A percentile compares a stretch with the other conserved stretches of the same genome.
Evolutionary conservation across 2,329 filamentous ascomycete species (phyloP).

Genomic region (Aspergillus persii): DNA sequence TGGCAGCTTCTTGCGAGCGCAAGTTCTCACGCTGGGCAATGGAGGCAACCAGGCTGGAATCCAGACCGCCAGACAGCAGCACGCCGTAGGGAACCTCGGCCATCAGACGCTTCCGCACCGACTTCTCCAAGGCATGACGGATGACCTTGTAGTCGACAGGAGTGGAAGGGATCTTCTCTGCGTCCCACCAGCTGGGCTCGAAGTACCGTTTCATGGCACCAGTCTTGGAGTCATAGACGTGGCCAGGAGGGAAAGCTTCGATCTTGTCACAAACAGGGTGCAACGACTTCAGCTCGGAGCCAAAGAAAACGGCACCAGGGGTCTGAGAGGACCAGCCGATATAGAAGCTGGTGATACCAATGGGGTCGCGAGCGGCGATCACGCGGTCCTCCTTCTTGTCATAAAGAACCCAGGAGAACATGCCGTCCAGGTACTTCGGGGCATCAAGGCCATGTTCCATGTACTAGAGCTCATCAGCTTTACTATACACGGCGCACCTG

Average conservation of each 20-base stretch:
- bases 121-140: slow-evolving; percentile 78
- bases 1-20: slow-evolving; percentile 65
- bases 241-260: slow-evolving; percentile 87
- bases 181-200: slow-evolving; percentile 89
- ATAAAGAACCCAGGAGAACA: slow-evolving; percentile 99
- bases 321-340: slow-evolving; percentile 85
- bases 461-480: slow-evolving; percentile 59
- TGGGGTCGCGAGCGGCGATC: slow-evolving; percentile 91
- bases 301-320: slow-evolving; percentile 86
- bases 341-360: slow-evolving; percentile 96
- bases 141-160: slow-evolving; percentile 82
- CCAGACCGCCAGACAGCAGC: slow-evolving; percentile 87
- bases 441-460: slow-evolving; percentile 88
- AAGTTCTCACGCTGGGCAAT: slow-evolving; percentile 93
- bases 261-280: slow-evolving; percentile 94
- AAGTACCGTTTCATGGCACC: slow-evolving; percentile 83
- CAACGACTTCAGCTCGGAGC: slow-evolving; percentile 92
- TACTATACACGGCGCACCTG: neutral
- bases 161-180: slow-evolving; percentile 69
- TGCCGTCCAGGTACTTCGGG: slow-evolving; percentile 91
- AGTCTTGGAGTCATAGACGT: slow-evolving; percentile 93
- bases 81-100: slow-evolving; percentile 98
- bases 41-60: slow-evolving; percentile 90
- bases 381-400: slow-evolving; percentile 92
- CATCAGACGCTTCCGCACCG: slow-evolving; percentile 96